Evolutionary conservation across 2,329 filamentous ascomycete genomes (phyloP), one percentile per base, ranked within the genome.

Genomic region (Teratosphaeria nubilosa): DNA sequence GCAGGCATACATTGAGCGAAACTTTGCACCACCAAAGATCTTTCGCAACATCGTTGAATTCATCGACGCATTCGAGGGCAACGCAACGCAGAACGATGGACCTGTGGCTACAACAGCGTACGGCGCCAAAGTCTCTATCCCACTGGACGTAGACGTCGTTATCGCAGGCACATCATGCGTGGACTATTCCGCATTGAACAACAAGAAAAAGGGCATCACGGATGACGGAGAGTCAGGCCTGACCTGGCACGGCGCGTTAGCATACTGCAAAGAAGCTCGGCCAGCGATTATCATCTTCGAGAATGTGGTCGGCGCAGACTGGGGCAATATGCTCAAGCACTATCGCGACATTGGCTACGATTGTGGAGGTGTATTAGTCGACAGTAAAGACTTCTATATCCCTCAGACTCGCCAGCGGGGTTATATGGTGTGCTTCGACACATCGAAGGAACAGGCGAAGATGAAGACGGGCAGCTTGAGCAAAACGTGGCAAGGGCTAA

Each of bases 121-220:
- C 66, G 88, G 88, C 3, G 79, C 80, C 7, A 72, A 78, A 54
- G 76, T 76, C 4, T 56, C 70, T 1, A 81, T 90, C 1, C 86
- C 86, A 0, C 70, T 70, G 0, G 67, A 79, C 11, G 71, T 84
- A 1, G 85, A 91, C 62, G 68, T 92, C 0, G 73, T 92, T 1
- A 75, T 91, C 51, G 86, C 86, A 6, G 88, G 88, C 0, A 88
- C 86, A 50, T 85, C 86, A 0, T 94, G 88, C 63, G 86, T 89
- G 1, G 88, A 91, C 65, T 88, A 87, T 62, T 91, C 88, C 0
- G 67, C 63, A 0, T 70, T 91, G 32, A 92, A 91, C 68, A 80
- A 75, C 54, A 70, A 76, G 4, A 74, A 74, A 16, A 83, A 83
- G 58, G 70, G 71, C 0, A 69, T 85, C 0, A 72, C 78, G 1